Base-by-base conservation (phyloP, 2,329 filamentous ascomycete species). In the Monilinia aucupariae region DNA sequence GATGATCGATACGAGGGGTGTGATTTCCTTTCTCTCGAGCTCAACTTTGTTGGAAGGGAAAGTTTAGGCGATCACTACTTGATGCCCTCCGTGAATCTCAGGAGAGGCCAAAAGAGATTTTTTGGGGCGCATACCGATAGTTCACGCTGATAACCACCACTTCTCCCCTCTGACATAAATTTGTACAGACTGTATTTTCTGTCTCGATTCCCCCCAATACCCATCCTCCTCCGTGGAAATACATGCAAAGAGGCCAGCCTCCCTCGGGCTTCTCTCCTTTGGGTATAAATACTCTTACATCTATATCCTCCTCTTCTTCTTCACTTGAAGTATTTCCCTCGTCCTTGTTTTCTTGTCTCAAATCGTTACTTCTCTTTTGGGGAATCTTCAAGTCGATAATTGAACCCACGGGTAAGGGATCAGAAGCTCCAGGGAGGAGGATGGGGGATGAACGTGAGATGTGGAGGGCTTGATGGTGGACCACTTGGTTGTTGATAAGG, bases 121-220 rank as follows among this genome's bases (percentile, higher is more conserved):
- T n/a, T n/a, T n/a, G n/a, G 34, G 5, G 13, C 34, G 34, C 53
- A 22, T 68, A 82, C 81, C 82, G 75, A 67, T 84, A 84, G 68
- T 84, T 81, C 3, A 82, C 79, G 0, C 78, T 78, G 22, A 85
- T 75, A 1, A 85, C 81, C 1, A 84, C 81, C 62, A 78, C 80
- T 15, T 76, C 77, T 0, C 76, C 78, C 20, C 81, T 74, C 25
- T 75, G 74, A 67, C 81, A 84, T 13, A 85, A 70, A 68, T 85
- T 78, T n/a, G 81, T 79, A 55, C 80, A 81, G 4, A 85, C 79
- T 7, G 78, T 78, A 66, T 85, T 85, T 73, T 85, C 83, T 0
- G 81, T 64, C 74, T 91, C 67, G 87, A 92, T 72, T 82, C 82
- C 52, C 72, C 90, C 82, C 49, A 85, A 69, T 4, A 85, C 82